Percentiles rank a stretch among this genome's conserved stretches.
These are phyloP conservation scores for Luffa aegyptiaca DNA, from an alignment of 306 rosid genomes.

Conservation along the genomic window DNA sequence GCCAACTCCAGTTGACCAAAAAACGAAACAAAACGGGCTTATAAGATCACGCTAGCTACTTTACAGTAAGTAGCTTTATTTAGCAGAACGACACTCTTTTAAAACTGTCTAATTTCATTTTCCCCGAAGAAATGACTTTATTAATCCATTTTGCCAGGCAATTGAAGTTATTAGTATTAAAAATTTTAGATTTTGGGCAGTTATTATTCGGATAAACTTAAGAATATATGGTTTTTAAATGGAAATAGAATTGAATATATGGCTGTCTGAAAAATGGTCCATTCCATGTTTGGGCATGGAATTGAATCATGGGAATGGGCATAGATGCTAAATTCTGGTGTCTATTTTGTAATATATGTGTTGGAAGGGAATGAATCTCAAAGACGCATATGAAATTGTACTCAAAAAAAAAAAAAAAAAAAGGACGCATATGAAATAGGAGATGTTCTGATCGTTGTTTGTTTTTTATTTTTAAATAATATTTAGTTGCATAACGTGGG, in stretches of 20 bases:
- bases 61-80: not conserved
- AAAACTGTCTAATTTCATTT: not conserved
- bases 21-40: not conserved
- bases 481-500: too few species aligned
- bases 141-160: too few species aligned
- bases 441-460: not conserved
- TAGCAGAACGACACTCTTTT: not conserved
- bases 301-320: not conserved
- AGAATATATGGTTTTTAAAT: not conserved
- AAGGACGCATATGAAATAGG: not conserved
- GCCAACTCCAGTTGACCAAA: conserved; percentile 9
- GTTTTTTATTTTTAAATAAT: too few species aligned
- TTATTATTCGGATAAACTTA: not conserved
- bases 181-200: not conserved
- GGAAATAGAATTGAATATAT: not conserved
- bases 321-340: not conserved
- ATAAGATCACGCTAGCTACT: not conserved
- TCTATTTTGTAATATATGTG: not conserved
- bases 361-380: not conserved
- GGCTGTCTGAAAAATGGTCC: not conserved
- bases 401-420: too few species aligned
- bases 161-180: too few species aligned
- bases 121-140: too few species aligned
- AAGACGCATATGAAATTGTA: not conserved
- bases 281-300: not conserved